These are phyloP conservation scores for Elongisporangium prolatum DNA, from an alignment of 352 stramenopile species.

Conservation along the genomic window DNA sequence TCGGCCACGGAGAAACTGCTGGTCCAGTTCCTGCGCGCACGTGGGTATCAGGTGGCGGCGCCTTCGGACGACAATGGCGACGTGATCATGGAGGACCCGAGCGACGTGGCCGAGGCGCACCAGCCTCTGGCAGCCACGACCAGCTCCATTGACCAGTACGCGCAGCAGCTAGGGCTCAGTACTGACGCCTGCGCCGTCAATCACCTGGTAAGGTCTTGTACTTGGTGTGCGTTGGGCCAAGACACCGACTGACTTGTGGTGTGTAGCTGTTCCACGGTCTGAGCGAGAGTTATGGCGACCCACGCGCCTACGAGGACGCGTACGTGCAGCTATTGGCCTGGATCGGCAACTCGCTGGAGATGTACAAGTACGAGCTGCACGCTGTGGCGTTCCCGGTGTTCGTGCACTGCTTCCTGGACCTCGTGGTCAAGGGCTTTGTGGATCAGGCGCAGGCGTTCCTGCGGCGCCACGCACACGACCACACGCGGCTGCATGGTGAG, in stretches of 20 bases:
- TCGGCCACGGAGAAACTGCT: slow-evolving; percentile 56
- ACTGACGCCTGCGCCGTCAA: slow-evolving; percentile 73
- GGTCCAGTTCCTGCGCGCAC: slow-evolving; percentile 57
- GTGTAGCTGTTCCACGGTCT: slow-evolving; percentile 72
- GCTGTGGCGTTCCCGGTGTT: slow-evolving; percentile 75
- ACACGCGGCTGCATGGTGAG: slow-evolving; percentile 62
- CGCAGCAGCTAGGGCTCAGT: slow-evolving; percentile 53
- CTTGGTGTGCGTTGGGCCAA: background rate
- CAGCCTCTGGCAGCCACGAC: slow-evolving; percentile 10
- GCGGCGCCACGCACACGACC: slow-evolving; percentile 46
- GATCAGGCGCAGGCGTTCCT: slow-evolving; percentile 57
- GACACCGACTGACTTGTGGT: background rate
- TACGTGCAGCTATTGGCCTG: slow-evolving; percentile 72
- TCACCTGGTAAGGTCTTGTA: slow-evolving; percentile 46
- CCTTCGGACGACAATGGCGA: slow-evolving; percentile 5
- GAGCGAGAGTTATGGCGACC: slow-evolving; percentile 33
- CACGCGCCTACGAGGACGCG: slow-evolving; percentile 54
- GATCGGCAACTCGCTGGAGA: slow-evolving; percentile 83
- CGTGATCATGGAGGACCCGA: slow-evolving; percentile 19
- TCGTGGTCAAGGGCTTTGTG: slow-evolving; percentile 59
- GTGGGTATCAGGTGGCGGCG: slow-evolving; percentile 44
- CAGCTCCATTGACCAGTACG: slow-evolving; percentile 51
- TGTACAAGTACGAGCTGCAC: slow-evolving; percentile 84
- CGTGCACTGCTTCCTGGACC: slow-evolving; percentile 78
- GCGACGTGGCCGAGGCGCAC: slow-evolving; percentile 7